These are phyloP conservation scores for Acacia crassicarpa DNA, from an alignment of 306 rosid species.

Conservation along the genomic window DNA sequence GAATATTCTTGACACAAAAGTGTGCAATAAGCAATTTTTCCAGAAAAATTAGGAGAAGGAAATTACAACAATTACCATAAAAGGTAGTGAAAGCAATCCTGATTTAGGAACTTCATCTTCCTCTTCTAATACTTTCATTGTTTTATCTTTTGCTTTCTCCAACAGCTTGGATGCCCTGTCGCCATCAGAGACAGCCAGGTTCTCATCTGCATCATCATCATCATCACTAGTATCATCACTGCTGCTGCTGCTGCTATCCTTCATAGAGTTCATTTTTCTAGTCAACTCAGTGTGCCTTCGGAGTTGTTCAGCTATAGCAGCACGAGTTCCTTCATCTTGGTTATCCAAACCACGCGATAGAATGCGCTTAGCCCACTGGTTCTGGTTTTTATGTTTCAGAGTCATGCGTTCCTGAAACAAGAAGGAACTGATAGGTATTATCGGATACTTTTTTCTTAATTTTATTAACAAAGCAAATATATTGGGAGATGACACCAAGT, in stretches of 20 bases:
- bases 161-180: conserved; percentile 58
- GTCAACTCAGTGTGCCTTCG: conserved; percentile 66
- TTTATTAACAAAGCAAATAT: not conserved
- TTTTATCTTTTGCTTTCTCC: conserved; percentile 73
- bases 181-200: conserved; percentile 49
- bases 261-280: conserved; percentile 79
- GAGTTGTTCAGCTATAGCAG: conserved; percentile 78
- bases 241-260: conserved; percentile 53
- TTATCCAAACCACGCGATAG: conserved; percentile 64
- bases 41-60: conserved; percentile 27
- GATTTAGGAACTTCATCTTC: conserved; percentile 76
- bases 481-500: not conserved
- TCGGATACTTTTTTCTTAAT: not conserved
- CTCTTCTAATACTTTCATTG: conserved; percentile 57
- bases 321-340: conserved; percentile 95
- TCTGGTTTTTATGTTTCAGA: conserved; percentile 68
- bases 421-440: conserved; percentile 25
- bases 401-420: conserved; percentile 84
- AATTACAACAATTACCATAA: conserved; percentile 64
- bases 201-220: conserved; percentile 58
- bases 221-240: conserved; percentile 69
- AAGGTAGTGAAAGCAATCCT: conserved; percentile 82
- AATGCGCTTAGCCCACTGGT: conserved; percentile 71
- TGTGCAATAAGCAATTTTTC: conserved; percentile 6
- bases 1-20: not conserved